These are phyloP conservation scores for Cystobasidiaceae sp. DNA, from an alignment of 1,284 basidiomycete genomes.

Conservation along the genomic window DNA sequence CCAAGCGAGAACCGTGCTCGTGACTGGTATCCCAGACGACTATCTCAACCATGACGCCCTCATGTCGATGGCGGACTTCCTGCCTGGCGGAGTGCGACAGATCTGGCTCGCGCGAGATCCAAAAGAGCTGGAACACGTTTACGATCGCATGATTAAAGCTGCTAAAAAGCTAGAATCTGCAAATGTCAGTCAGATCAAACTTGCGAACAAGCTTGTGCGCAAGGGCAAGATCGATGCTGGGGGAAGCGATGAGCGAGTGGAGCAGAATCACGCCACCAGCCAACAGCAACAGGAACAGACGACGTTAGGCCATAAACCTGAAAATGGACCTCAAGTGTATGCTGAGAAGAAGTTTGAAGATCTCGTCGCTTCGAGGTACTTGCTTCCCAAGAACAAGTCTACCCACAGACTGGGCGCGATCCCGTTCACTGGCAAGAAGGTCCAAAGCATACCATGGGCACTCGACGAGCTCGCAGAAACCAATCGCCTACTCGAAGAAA, in stretches of 20 bases:
- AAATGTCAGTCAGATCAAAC: constrained; percentile 68
- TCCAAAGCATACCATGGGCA: constrained; percentile 85
- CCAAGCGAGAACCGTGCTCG: constrained; percentile 81
- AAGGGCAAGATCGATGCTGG: constrained; percentile 36
- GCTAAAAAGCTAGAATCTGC: constrained; percentile 76
- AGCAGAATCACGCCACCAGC: too few species aligned
- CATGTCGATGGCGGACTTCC: constrained; percentile 50
- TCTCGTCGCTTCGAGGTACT: constrained; percentile 51
- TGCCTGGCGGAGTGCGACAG: constrained; percentile 77
- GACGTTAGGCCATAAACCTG: not conserved
- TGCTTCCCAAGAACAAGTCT: constrained; percentile 68
- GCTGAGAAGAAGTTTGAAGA: too few species aligned
- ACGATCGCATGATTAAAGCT: constrained; percentile 69
- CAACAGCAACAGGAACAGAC: not conserved
- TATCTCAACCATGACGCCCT: constrained; percentile 67
- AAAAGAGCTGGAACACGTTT: constrained; percentile 63
- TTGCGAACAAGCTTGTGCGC: constrained; percentile 59
- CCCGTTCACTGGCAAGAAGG: constrained; percentile 65
- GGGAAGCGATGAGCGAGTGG: constrained; percentile 5
- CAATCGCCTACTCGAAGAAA: constrained; percentile 52
- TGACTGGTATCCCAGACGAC: constrained; percentile 80
- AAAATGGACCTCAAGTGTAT: too few species aligned
- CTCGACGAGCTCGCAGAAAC: constrained; percentile 55
- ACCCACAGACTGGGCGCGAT: constrained; percentile 61
- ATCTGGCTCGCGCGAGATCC: constrained; percentile 75